A percentile compares a stretch with the other conserved stretches of the same genome.
Evolutionary conservation across 2,329 filamentous ascomycete genomes (phyloP).

Genomic region (Trichoderma koningiopsis): DNA sequence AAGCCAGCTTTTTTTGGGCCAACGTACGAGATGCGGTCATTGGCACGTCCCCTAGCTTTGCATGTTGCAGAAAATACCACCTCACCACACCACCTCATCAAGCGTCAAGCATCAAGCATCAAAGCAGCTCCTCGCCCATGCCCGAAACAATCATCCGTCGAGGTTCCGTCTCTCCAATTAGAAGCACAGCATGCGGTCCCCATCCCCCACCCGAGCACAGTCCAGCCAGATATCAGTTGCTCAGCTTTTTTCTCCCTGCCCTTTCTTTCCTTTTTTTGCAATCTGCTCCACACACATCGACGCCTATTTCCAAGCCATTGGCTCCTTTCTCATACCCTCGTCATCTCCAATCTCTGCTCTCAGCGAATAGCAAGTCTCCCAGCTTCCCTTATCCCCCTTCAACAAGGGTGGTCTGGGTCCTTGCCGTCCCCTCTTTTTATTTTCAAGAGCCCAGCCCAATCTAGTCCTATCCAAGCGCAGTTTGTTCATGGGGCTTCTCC

Average conservation of each 20-base stretch:
- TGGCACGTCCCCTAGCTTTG: conserved; percentile 8
- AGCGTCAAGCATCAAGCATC: conserved; percentile 3
- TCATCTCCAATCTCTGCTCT: conserved; percentile 5
- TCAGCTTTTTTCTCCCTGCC: background rate
- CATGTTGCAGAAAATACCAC: conserved; percentile 19
- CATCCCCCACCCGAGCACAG: conserved; percentile 2
- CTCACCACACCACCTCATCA: conserved; percentile 22
- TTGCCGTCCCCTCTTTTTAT: background rate
- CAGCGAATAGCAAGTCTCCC: background rate
- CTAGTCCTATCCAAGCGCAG: background rate
- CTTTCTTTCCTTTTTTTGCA: background rate
- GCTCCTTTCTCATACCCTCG: conserved; percentile 10
- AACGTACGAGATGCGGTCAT: background rate
- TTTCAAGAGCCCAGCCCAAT: background rate
- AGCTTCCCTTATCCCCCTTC: background rate
- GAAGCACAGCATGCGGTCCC: background rate
- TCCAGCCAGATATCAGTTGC: conserved; percentile 17
- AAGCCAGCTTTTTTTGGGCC: background rate
- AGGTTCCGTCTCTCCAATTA: background rate
- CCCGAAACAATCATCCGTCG: conserved; percentile 13
- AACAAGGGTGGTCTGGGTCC: background rate
- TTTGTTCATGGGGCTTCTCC: background rate
- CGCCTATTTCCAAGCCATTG: conserved; percentile 12
- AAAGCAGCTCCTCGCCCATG: conserved; percentile 1
- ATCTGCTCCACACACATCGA: conserved; percentile 12